Evolutionary conservation across 139 green algal species (phyloP), one percentile per base, ranked within the genome.

Genomic region (Haematococcus lacustris): DNA sequence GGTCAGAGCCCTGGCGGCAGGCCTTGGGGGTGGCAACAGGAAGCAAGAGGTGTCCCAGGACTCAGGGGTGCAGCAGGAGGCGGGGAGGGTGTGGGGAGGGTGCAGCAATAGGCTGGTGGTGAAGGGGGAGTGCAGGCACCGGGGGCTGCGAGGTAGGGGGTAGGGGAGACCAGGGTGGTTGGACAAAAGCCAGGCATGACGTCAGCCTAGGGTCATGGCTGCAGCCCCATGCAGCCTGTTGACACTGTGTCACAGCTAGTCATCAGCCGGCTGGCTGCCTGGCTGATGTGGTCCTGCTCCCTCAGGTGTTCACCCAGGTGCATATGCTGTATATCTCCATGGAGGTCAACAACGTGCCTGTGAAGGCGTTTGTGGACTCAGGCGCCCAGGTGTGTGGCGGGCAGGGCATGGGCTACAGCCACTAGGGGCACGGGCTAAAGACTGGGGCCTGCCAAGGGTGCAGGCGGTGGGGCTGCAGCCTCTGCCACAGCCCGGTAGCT

Each of bases 271-370:
- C 43, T 53, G 43, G 43, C 43, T 9, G 43, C 9, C 43, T 53
- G 43, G 17, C 9, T 53, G 43, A 53, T 53, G 43, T 17, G 43
- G 9, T 63, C 53, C 67, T 77, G 28, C 43, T 41, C 38, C 23
- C 68, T 25, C 76, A 81, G 76, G 70, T 75, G 39, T 94, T 96
- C 78, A 77, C 74, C 43, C 67, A 60, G 0, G 87, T 94, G 1
- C 77, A 76, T 67, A 97, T 97, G 91, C 76, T 96, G 74, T 95
- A 96, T 53, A 86, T 96, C 6, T 72, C 93, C 53, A 91, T 94
- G 81, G 86, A 93, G 74, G 83, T 93, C 34, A 95, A 95, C 66
- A 84, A 89, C 2, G 73, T 86, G 17, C 71, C 79, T 9, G 67
- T 94, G 26, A 91, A 91, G 72, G 86, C 91, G 1, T 96, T 97